phyloP scores from a whole-genome alignment of 2,329 filamentous ascomycete genomes.

The Fusarium dlaminii region DNA sequence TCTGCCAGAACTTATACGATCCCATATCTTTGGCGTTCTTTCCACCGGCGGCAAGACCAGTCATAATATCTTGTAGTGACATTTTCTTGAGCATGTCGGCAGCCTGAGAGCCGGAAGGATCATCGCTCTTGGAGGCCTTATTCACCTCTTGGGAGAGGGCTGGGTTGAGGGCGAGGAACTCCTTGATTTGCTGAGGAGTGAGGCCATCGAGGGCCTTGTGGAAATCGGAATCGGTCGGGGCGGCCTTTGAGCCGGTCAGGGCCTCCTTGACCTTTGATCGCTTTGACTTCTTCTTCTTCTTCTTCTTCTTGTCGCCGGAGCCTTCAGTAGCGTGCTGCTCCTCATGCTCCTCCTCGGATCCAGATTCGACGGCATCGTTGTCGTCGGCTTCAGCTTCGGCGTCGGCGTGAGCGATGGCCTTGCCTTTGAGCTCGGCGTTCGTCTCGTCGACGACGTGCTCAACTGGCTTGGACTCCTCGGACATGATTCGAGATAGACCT shows the following conservation, averaged over 20 bases:
- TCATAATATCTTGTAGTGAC: slow-evolving; percentile 77
- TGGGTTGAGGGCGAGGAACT: slow-evolving; percentile 78
- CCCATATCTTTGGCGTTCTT: slow-evolving; percentile 98
- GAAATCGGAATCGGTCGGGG: slow-evolving; percentile 49
- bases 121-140: slow-evolving; percentile 48
- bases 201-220: slow-evolving; percentile 64
- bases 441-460: slow-evolving; percentile 63
- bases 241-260: slow-evolving; percentile 49
- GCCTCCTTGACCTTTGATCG: slow-evolving; percentile 67
- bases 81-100: slow-evolving; percentile 68
- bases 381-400: slow-evolving; percentile 59
- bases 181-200: slow-evolving; percentile 66
- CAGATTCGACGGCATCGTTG: slow-evolving; percentile 57
- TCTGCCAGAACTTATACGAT: slow-evolving; percentile 98
- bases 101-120: slow-evolving; percentile 53
- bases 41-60: slow-evolving; percentile 76
- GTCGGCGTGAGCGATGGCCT: slow-evolving; percentile 50
- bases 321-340: slow-evolving; percentile 52
- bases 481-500: slow-evolving; percentile 47
- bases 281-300: slow-evolving; percentile 75
- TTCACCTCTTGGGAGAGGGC: slow-evolving; percentile 70
- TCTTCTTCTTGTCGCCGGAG: slow-evolving; percentile 52
- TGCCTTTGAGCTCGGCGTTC: slow-evolving; percentile 59
- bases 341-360: slow-evolving; percentile 51
- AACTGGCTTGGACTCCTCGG: slow-evolving; percentile 70